Percentiles rank a stretch among this genome's conserved stretches.
phyloP scores from a whole-genome alignment of 2,329 filamentous ascomycete species.

The Verticillium nubilum region DNA sequence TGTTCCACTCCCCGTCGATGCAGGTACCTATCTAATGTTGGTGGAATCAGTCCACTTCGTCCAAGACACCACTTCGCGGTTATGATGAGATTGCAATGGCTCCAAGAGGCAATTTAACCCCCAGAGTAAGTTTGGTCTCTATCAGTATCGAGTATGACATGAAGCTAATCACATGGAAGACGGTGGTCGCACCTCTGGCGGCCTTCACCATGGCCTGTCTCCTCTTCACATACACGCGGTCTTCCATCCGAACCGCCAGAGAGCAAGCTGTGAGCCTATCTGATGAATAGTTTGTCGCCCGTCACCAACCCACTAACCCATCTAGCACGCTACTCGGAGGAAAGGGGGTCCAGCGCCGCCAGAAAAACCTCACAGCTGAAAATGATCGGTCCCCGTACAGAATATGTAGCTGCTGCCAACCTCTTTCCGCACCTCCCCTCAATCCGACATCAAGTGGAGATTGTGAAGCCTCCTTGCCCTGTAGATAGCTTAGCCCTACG shows the following conservation, averaged over 20 bases:
- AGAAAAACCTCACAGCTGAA: neutral
- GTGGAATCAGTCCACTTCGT: neutral
- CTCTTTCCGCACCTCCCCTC: too few relatives aligned
- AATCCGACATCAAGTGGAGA: too few relatives aligned
- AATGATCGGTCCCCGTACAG: too few relatives aligned
- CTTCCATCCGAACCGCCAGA: conserved; percentile 32
- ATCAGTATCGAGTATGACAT: neutral
- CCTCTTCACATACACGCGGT: conserved; percentile 39
- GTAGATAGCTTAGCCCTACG: too few relatives aligned
- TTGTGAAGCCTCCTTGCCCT: too few relatives aligned
- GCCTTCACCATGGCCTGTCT: conserved; percentile 50
- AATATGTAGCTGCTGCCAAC: too few relatives aligned
- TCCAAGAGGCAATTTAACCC: conserved; percentile 12
- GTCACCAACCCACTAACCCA: neutral
- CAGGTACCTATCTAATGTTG: neutral
- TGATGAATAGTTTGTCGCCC: neutral
- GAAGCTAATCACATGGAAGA: conserved; percentile 19
- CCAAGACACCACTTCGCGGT: neutral
- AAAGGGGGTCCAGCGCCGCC: neutral
- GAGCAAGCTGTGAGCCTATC: conserved; percentile 23
- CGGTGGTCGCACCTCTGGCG: conserved; percentile 42
- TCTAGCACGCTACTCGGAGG: neutral
- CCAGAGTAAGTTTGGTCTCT: conserved; percentile 3
- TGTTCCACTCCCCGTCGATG: neutral
- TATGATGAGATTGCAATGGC: neutral